Conservation (phyloP, 129 eudicot genomes). For the Helianthus annuus region HanXRQr2.0-SUNRISE NC_035443.2:8869393-8869892, state of each 20-base stretch:
- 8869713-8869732: constrained; percentile 47
- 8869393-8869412: constrained; percentile 32
- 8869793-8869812: constrained; percentile 83
- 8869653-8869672: constrained; percentile 93
- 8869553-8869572: not conserved
- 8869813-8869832: constrained; percentile 76
- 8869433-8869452: too few species aligned
- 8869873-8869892: constrained; percentile 64
- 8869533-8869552: too few species aligned
- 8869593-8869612: constrained; percentile 27
- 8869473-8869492: too few species aligned
- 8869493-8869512: too few species aligned
- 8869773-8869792: constrained; percentile 55
- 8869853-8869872: constrained; percentile 83
- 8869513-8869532: too few species aligned
- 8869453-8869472: too few species aligned
- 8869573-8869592: constrained; percentile 13
- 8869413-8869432: not conserved
- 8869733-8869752: constrained; percentile 33
- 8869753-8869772: constrained; percentile 59
- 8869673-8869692: constrained; percentile 61
- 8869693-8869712: constrained; percentile 47
- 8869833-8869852: constrained; percentile 77
- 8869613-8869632: constrained; percentile 1
- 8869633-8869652: constrained; percentile 52